Conservation (phyloP, 169 alveolate species). For the Babesia gibsoni region DNA sequence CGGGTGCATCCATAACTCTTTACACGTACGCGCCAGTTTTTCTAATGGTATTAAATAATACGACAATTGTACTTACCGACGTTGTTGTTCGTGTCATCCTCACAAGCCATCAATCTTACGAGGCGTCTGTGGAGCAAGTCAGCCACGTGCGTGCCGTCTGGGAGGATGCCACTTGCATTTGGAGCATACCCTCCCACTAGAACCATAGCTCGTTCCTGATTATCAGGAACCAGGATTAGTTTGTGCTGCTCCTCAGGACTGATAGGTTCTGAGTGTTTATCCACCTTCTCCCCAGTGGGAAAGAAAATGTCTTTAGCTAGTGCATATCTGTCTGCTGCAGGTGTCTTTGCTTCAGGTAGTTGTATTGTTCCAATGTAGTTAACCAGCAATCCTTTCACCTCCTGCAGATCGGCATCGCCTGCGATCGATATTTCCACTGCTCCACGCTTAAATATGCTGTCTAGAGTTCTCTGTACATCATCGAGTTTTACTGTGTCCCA, state of each 20-base stretch:
- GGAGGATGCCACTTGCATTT: conserved; percentile 74
- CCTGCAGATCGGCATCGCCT: conserved; percentile 13
- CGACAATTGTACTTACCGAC: conserved; percentile 3
- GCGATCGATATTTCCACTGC: conserved; percentile 31
- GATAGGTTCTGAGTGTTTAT: background rate
- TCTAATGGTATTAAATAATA: conserved; percentile 1
- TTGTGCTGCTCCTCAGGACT: conserved; percentile 35
- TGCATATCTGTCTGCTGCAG: background rate
- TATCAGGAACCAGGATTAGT: conserved; percentile 67
- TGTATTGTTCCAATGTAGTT: conserved; percentile 37
- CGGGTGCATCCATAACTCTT: conserved; percentile 63
- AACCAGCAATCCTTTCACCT: conserved; percentile 24
- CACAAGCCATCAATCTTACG: conserved; percentile 10
- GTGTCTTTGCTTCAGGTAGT: background rate
- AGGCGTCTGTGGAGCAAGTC: conserved; percentile 35
- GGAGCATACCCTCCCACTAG: conserved; percentile 79
- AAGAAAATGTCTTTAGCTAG: background rate
- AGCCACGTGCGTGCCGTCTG: conserved; percentile 76
- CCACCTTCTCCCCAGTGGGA: background rate
- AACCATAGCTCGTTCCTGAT: conserved; percentile 79
- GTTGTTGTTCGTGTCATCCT: background rate
- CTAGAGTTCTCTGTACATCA: conserved; percentile 43
- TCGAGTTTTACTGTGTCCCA: conserved; percentile 42
- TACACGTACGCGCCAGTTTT: conserved; percentile 33
- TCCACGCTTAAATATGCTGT: conserved; percentile 27